Percentiles rank a stretch among this genome's conserved stretches.
Conservation (phyloP, 768 basidiomycete species). For the Tricholoma saponaceum region DNA sequence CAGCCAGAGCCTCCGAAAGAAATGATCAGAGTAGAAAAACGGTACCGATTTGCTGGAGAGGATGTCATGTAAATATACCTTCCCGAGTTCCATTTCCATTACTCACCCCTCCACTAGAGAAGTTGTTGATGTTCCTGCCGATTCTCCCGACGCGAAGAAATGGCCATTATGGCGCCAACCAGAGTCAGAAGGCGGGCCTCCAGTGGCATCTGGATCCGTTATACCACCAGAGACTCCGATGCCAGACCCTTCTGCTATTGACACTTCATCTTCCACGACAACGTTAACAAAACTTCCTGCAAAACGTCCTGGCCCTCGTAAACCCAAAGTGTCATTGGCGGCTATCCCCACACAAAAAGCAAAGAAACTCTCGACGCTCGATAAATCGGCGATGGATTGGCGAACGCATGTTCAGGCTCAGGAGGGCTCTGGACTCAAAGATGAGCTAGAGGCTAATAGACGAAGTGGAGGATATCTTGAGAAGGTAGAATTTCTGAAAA, state of each 20-base stretch:
- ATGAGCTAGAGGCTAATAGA: constrained; percentile 73
- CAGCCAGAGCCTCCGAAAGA: constrained; percentile 24
- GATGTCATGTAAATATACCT: constrained; percentile 54
- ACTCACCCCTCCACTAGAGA: constrained; percentile 44
- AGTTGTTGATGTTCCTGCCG: constrained; percentile 66
- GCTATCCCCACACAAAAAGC: constrained; percentile 54
- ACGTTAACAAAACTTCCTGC: constrained; percentile 20
- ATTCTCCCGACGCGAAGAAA: constrained; percentile 69
- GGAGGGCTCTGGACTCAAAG: constrained; percentile 40
- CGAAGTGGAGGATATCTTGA: constrained; percentile 79
- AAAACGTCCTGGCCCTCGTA: constrained; percentile 63
- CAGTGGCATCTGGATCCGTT: constrained; percentile 5
- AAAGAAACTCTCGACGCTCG: constrained; percentile 78
- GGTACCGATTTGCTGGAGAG: constrained; percentile 74
- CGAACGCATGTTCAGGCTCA: constrained; percentile 52
- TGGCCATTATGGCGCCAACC: constrained; percentile 57
- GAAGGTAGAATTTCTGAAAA: constrained; percentile 76
- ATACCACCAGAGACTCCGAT: constrained; percentile 1
- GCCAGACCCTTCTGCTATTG: background rate
- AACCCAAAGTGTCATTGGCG: constrained; percentile 54
- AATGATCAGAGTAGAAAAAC: constrained; percentile 65
- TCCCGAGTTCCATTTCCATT: background rate
- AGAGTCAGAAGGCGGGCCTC: background rate
- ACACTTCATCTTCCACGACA: constrained; percentile 6
- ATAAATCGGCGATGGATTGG: constrained; percentile 90